Conservation (phyloP, 2,329 filamentous ascomycete genomes). For the Dactylellina cionopaga region DNA sequence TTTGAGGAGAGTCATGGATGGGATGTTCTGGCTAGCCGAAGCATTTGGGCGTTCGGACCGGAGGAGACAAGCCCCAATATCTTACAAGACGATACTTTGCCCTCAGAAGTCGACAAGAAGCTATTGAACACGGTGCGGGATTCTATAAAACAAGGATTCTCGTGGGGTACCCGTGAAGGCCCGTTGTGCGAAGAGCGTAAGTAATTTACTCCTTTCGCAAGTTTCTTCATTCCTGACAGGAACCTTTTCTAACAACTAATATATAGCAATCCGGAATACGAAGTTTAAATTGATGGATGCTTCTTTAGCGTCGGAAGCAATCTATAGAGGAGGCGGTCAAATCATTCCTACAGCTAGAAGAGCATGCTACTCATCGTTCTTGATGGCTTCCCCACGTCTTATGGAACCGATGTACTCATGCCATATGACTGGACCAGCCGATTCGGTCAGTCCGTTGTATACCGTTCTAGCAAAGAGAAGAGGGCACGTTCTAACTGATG, state of each 20-base stretch:
- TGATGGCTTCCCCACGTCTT: constrained; percentile 93
- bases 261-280: constrained; percentile 87
- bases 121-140: constrained; percentile 86
- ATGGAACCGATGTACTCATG: constrained; percentile 97
- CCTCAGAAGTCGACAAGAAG: constrained; percentile 93
- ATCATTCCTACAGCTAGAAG: constrained; percentile 95
- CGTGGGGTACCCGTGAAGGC: constrained; percentile 94
- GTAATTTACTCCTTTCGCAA: constrained; percentile 61
- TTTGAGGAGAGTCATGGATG: constrained; percentile 98
- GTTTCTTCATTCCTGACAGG: constrained; percentile 53
- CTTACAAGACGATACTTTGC: constrained; percentile 93
- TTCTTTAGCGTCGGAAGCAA: constrained; percentile 84
- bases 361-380: constrained; percentile 93
- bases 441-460: constrained; percentile 87
- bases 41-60: constrained; percentile 98
- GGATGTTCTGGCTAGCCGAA: constrained; percentile 91
- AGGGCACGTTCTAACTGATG: constrained; percentile 93
- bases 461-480: constrained; percentile 87
- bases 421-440: constrained; percentile 90
- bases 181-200: constrained; percentile 96
- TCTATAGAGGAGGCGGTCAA: constrained; percentile 93
- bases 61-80: constrained; percentile 96
- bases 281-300: constrained; percentile 97
- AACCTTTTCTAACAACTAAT: constrained; percentile 48
- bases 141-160: constrained; percentile 93